phyloP scores from a whole-genome alignment of 208 protist species.

The Strigomonas culicis region DNA sequence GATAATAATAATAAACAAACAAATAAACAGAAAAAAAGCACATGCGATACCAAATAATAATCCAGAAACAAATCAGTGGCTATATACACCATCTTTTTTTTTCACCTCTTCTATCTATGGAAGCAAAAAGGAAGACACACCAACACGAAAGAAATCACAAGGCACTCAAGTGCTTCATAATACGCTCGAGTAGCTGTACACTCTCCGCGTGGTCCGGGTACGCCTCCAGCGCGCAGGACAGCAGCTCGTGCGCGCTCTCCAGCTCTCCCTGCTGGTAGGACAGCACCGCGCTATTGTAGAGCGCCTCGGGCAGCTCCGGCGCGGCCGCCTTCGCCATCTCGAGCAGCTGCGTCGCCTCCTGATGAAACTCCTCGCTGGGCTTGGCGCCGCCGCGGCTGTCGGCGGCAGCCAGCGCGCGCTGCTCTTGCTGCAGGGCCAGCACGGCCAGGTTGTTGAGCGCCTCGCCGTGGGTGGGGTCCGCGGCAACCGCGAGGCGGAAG shows the following conservation, averaged over 20 bases:
- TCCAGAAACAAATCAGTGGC: neutral
- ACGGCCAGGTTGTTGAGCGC: slow-evolving; percentile 95
- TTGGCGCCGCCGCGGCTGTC: neutral
- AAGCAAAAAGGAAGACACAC: no score
- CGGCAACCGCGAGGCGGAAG: slow-evolving; percentile 86
- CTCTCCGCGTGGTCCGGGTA: slow-evolving; percentile 86
- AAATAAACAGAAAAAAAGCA: neutral
- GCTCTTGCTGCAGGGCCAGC: slow-evolving; percentile 57
- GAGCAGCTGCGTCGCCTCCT: slow-evolving; percentile 66
- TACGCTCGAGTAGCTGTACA: slow-evolving; percentile 46
- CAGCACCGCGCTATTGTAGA: slow-evolving; percentile 91
- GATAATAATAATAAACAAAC: neutral
- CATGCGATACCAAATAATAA: neutral
- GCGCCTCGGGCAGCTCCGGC: slow-evolving; percentile 83
- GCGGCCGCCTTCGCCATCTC: slow-evolving; percentile 60
- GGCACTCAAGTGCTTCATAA: slow-evolving; percentile 49
- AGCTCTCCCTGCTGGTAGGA: slow-evolving; percentile 72
- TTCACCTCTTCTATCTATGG: slow-evolving; percentile 3
- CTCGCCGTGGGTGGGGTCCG: slow-evolving; percentile 90
- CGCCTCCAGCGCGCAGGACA: slow-evolving; percentile 59
- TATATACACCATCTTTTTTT: slow-evolving; percentile 14
- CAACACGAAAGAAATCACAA: no score
- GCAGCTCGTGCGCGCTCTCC: slow-evolving; percentile 66
- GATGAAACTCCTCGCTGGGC: slow-evolving; percentile 24
- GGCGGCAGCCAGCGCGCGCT: neutral